Base-by-base conservation (phyloP, 345 rosid genomes). In the Mercurialis annua region DNA sequence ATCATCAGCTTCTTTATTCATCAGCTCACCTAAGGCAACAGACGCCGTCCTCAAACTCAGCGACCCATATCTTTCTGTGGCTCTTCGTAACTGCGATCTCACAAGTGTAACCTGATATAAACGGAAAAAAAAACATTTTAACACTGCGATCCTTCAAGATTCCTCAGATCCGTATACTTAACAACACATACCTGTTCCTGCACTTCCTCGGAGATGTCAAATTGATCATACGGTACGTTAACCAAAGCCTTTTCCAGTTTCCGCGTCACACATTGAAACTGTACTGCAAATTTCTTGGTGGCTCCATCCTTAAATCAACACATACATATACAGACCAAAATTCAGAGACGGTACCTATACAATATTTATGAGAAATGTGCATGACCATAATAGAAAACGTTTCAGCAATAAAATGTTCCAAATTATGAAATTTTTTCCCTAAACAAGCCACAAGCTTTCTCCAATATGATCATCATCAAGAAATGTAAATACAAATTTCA, bases 141-240 rank as follows among this genome's bases (percentile, higher is more conserved):
- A 64, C 7, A 6, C 1, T 15, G 33, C 11, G 53, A 23, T 51
- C 51, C 49, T 62, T 24, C n/a, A 44, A 59, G 57, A 34, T 40
- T 14, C 29, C 17, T 70, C 34, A 18, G 5, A 50, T 18, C 17
- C 24, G 21, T 68, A 60, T 3, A 44, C 64, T 50, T 20, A 33
- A 31, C 7, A 15, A 77, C 2, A 24, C 31, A 24, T 74, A 91
- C 97, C 96, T 91, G 96, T 71, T 94, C 96, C 10, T 77, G 84
- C 36, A 94, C 92, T 77, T 91, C 97, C 70, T 82, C 92, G 7
- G 99, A 87, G 82, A 94, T 86, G 55, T 86, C 83, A 55, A 87
- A 85, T 27, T 65, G 84, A 72, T 86, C 83, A 64, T 81, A 89
- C 4, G 98, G 96, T 57, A 91, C 36, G 40, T 72, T 73, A 20